These are phyloP conservation scores for Xylariaceae sp. DNA, from an alignment of 2,329 filamentous ascomycete genomes.

Conservation along the genomic window DNA sequence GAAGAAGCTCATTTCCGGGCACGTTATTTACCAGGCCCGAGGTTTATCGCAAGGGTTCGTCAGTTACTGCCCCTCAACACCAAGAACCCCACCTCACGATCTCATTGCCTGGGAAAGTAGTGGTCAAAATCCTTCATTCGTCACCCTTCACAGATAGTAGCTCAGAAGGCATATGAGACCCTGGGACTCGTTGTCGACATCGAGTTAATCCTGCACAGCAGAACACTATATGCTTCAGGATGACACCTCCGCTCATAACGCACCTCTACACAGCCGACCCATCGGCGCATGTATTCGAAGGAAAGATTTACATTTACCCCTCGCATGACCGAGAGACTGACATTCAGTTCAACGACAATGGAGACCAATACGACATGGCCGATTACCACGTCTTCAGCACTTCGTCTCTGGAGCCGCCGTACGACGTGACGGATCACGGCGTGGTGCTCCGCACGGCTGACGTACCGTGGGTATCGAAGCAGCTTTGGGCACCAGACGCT, in stretches of 20 bases:
- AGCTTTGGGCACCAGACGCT: slow-evolving; percentile 78
- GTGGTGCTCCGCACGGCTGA: slow-evolving; percentile 57
- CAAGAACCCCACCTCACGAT: slow-evolving; percentile 25
- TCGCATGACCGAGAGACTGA: slow-evolving; percentile 75
- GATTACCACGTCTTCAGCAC: slow-evolving; percentile 77
- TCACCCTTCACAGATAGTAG: no score
- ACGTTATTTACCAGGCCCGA: slow-evolving; percentile 2
- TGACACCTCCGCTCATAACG: slow-evolving; percentile 63
- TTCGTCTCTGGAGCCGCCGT: slow-evolving; percentile 47
- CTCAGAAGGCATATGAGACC: no score
- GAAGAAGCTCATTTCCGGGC: not conserved
- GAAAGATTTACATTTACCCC: slow-evolving; percentile 73
- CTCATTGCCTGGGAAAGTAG: not conserved
- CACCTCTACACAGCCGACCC: slow-evolving; percentile 77
- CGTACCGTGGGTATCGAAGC: slow-evolving; percentile 73
- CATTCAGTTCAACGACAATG: slow-evolving; percentile 76
- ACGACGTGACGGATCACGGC: slow-evolving; percentile 67
- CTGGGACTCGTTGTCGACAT: no score
- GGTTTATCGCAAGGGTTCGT: not conserved
- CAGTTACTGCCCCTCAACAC: slow-evolving; percentile 22
- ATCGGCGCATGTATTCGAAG: slow-evolving; percentile 75
- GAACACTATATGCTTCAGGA: slow-evolving; percentile 20
- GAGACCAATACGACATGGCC: slow-evolving; percentile 79
- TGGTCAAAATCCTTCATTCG: not conserved
- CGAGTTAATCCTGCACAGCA: no score